Evolutionary conservation across 148 eudicot species (phyloP).

Genomic region (Chenopodium berlandieri): DNA sequence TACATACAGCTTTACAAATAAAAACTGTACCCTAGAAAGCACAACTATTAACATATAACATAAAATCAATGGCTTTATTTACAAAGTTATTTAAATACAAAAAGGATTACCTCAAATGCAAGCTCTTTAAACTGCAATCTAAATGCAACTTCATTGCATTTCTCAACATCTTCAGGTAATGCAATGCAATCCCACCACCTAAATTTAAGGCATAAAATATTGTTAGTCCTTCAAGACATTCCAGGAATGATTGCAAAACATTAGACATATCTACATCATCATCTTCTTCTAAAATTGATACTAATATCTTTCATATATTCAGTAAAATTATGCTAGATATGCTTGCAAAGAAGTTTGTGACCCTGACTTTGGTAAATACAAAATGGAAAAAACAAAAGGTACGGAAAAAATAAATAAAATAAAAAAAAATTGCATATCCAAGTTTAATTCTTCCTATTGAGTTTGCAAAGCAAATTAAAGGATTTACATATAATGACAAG

Average conservation of each 20-base stretch:
- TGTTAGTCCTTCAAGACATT: not conserved
- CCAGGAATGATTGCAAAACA: not conserved
- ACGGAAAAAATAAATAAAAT: not conserved
- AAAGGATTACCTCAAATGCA: constrained; percentile 62
- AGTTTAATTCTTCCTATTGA: not conserved
- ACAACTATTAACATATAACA: not conserved
- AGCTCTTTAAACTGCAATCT: constrained; percentile 76
- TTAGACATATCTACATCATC: not conserved
- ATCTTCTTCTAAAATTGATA: not conserved
- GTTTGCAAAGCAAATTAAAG: not conserved
- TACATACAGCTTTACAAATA: not conserved
- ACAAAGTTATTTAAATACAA: not conserved
- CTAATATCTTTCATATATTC: not conserved
- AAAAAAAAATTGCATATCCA: not conserved
- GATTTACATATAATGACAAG: not conserved
- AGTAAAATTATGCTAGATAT: not conserved
- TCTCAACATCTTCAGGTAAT: constrained; percentile 78
- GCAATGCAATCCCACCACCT: constrained; percentile 99
- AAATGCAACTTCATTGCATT: constrained; percentile 58
- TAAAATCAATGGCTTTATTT: not conserved
- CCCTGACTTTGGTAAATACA: not conserved
- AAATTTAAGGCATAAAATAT: constrained; percentile 13
- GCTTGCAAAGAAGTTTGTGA: not conserved
- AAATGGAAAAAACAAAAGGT: not conserved
- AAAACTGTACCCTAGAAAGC: not conserved